phyloP scores from a whole-genome alignment of 176 grass and related monocot species.

The Dactylis glomerata region DNA sequence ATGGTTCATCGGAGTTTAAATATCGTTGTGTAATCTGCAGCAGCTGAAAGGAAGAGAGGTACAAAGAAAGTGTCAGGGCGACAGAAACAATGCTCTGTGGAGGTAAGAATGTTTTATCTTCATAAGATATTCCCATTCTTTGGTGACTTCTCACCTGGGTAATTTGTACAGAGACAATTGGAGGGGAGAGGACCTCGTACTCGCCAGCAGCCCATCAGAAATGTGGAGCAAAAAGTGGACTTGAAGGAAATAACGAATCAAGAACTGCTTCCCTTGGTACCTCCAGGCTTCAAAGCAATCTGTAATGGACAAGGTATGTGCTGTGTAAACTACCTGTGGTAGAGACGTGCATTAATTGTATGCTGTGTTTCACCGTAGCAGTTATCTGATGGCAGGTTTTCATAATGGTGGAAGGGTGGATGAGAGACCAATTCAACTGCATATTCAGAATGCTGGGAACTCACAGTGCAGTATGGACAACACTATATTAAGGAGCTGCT shows the following conservation, averaged over 20 bases:
- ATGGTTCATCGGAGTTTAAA: constrained; percentile 24
- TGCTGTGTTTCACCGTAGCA: not conserved
- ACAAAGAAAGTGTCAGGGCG: constrained; percentile 23
- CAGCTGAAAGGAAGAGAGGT: constrained; percentile 31
- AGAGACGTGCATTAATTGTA: not conserved
- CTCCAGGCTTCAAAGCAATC: constrained; percentile 17
- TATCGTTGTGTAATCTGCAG: constrained; percentile 26
- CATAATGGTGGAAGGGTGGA: not conserved
- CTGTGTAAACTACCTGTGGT: not conserved
- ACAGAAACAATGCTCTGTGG: not conserved
- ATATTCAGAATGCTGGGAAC: not conserved
- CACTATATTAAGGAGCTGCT: constrained; percentile 1
- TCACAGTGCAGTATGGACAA: not conserved
- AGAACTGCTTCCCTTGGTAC: not conserved
- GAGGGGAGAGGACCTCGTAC: not conserved
- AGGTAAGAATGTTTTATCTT: constrained; percentile 20
- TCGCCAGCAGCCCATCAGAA: not conserved
- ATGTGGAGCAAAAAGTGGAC: constrained; percentile 15
- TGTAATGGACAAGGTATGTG: constrained; percentile 19
- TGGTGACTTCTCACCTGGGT: not conserved
- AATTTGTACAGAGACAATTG: constrained; percentile 6
- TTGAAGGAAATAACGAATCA: constrained; percentile 13
- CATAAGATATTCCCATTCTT: constrained; percentile 1
- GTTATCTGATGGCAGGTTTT: constrained; percentile 1
- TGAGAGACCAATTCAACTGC: constrained; percentile 6